phyloP scores from a whole-genome alignment of 2,329 filamentous ascomycete species.

The Coleophoma cylindrospora region DNA sequence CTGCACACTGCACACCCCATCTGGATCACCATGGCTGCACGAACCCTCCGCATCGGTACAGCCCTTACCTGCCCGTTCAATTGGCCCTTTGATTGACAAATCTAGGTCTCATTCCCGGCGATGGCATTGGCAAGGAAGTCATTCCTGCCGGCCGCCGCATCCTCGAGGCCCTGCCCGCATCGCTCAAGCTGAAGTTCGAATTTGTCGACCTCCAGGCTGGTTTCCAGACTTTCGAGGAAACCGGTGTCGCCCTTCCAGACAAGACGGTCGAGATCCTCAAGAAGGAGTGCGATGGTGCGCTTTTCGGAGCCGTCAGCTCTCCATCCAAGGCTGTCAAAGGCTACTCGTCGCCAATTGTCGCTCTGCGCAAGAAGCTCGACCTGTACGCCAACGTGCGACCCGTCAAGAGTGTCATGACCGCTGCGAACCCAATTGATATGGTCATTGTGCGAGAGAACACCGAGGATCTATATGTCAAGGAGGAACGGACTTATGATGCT shows the following conservation, averaged over 20 bases:
- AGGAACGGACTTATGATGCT: constrained; percentile 78
- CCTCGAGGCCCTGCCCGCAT: constrained; percentile 88
- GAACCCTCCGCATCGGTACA: constrained; percentile 64
- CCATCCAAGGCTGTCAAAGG: constrained; percentile 85
- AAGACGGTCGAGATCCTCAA: constrained; percentile 85
- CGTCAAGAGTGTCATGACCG: constrained; percentile 75
- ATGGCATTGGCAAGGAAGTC: constrained; percentile 97
- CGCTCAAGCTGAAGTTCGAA: constrained; percentile 87
- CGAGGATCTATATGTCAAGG: constrained; percentile 88
- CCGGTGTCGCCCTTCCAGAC: constrained; percentile 82
- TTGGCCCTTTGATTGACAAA: neutral
- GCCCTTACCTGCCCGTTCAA: constrained; percentile 8
- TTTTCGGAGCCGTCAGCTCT: constrained; percentile 94
- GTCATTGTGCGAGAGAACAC: constrained; percentile 99
- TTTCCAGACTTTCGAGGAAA: constrained; percentile 89
- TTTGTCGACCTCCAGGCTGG: constrained; percentile 92
- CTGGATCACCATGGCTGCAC: constrained; percentile 48
- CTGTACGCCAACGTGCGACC: constrained; percentile 97
- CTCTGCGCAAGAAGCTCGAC: constrained; percentile 88
- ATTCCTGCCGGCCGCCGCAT: constrained; percentile 90
- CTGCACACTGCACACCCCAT: neutral
- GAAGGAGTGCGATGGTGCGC: constrained; percentile 87
- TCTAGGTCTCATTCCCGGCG: constrained; percentile 88
- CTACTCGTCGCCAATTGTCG: constrained; percentile 86
- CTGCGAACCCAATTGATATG: constrained; percentile 66